Base-by-base conservation (phyloP, 2,329 filamentous ascomycete genomes). In the Pseudogymnoascus sp. region DNA sequence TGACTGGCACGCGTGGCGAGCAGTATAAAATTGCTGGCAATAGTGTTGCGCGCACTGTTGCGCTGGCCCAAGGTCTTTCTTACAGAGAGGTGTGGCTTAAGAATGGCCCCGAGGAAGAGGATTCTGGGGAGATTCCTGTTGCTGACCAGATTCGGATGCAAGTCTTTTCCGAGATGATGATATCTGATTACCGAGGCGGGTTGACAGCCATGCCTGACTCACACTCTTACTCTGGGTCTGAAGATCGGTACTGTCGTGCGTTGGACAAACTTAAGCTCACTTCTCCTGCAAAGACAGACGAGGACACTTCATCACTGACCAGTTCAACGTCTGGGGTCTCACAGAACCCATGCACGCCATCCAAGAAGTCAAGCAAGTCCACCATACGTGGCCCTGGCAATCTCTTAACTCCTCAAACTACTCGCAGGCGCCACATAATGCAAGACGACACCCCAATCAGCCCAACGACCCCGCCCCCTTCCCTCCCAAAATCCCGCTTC, bases 21-120 rank as follows among this genome's bases (percentile, higher is more conserved):
- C 87, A 90, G 70, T 86, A 83, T 76, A 82, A 80, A 62, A 84
- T 90, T 18, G 78, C 93, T 0, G 91, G 91, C 0, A 96, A 96
- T 72, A 90, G 87, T 28, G 90, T 96, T 0, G 84, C 89, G 2
- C 78, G 89, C 7, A 82, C 84, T 23, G 82, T 90, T 1, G 84
- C 89, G 0, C 73, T 91, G 16, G 84, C 85, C 0, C 72, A 92
- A 1, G 90, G 90, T 0, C 70, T 89, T 4, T 77, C 80, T 8
- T 75, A 92, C 11, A 78, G 87, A 6, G 81, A 87, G 65, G 87
- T 87, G 0, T 85, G 76, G 77, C 36, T 71, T 1, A 64, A 67
- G 16, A 70, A 68, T 56, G n/a, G 63, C 6, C 46, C 59, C n/a
- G 42, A 59, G 18, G 37, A 60, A 12, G 60, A 62, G 1, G 25